These are phyloP conservation scores for Penicillium steckii DNA, from an alignment of 495 filamentous ascomycete genomes.

Conservation along the genomic window DNA sequence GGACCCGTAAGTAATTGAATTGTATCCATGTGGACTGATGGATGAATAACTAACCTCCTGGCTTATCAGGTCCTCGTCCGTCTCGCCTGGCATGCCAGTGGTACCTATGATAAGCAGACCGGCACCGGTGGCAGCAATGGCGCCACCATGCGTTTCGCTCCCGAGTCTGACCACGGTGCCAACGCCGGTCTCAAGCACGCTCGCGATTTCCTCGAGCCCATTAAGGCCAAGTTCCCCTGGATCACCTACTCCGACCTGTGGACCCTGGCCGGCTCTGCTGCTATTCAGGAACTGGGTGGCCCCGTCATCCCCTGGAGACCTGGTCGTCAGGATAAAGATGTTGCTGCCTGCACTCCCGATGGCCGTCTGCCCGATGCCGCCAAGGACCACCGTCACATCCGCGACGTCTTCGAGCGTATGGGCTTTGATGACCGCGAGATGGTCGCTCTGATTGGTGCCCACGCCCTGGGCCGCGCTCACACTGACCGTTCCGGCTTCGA, in stretches of 20 bases:
- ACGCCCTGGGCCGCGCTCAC: conserved; percentile 93
- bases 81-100: conserved; percentile 84
- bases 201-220: conserved; percentile 86
- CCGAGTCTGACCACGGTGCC: conserved; percentile 89
- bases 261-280: conserved; percentile 83
- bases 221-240: conserved; percentile 91
- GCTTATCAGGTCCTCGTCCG: conserved; percentile 62
- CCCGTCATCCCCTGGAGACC: conserved; percentile 87
- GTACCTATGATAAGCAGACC: conserved; percentile 87
- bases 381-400: conserved; percentile 79
- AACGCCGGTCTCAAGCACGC: conserved; percentile 88
- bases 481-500: conserved; percentile 83
- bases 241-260: conserved; percentile 95
- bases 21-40: neutral
- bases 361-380: conserved; percentile 90
- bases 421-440: conserved; percentile 98
- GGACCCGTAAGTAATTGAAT: conserved; percentile 61
- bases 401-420: conserved; percentile 94
- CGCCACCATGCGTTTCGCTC: conserved; percentile 95
- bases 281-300: conserved; percentile 94
- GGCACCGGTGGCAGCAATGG: conserved; percentile 93
- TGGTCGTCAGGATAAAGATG: conserved; percentile 78
- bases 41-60: conserved; percentile 9
- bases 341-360: conserved; percentile 88
- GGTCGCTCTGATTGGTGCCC: conserved; percentile 84